Conservation (phyloP, 495 filamentous ascomycete species). For the Aspergillus hancockii region DNA sequence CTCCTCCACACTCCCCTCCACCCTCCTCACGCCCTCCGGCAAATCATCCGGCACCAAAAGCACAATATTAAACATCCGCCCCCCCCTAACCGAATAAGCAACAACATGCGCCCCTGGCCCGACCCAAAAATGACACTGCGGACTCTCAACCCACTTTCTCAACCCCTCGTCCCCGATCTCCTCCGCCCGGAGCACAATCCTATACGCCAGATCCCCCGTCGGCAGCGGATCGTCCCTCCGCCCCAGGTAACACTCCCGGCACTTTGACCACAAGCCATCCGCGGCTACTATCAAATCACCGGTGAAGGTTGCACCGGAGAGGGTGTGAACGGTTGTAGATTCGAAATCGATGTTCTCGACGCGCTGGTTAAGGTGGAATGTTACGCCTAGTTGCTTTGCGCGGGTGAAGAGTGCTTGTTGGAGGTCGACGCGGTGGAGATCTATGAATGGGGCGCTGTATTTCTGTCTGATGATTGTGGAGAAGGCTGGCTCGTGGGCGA, state of each 20-base stretch:
- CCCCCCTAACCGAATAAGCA: conserved; percentile 62
- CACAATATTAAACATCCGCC: conserved; percentile 67
- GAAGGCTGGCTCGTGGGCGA: conserved; percentile 54
- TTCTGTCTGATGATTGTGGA: conserved; percentile 42
- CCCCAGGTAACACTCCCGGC: conserved; percentile 51
- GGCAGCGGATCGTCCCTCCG: conserved; percentile 47
- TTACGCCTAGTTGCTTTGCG: conserved; percentile 53
- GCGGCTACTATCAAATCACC: conserved; percentile 60
- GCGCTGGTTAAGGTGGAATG: conserved; percentile 45
- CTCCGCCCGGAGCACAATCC: conserved; percentile 59
- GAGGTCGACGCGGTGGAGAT: conserved; percentile 61
- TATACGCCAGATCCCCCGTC: conserved; percentile 70
- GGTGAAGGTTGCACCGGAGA: conserved; percentile 28
- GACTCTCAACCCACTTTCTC: conserved; percentile 51
- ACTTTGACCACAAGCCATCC: conserved; percentile 56
- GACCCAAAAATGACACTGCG: conserved; percentile 70
- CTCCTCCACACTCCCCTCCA: conserved; percentile 60
- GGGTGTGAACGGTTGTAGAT: conserved; percentile 25
- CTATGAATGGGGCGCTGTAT: conserved; percentile 54
- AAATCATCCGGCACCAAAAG: conserved; percentile 70
- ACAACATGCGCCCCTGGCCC: conserved; percentile 66
- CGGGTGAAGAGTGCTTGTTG: conserved; percentile 54
- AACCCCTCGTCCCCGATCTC: conserved; percentile 47
- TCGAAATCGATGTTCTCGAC: conserved; percentile 46
- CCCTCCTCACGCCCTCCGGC: conserved; percentile 53